phyloP scores from a whole-genome alignment of 2,329 filamentous ascomycete genomes.

The Cordyceps tenuipes region DNA sequence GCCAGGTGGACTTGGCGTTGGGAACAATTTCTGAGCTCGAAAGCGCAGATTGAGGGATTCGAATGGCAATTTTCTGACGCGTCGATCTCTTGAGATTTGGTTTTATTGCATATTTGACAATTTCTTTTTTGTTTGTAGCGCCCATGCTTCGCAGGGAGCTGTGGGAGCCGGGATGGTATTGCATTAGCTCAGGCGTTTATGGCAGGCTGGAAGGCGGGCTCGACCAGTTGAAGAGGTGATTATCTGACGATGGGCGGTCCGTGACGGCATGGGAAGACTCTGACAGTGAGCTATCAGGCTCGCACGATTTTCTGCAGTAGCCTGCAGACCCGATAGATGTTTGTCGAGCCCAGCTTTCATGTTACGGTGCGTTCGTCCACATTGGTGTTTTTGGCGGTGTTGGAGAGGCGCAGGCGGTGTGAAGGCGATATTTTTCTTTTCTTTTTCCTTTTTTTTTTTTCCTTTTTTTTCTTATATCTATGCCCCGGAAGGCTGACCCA shows the following conservation, averaged over 20 bases:
- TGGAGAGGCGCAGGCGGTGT: neutral
- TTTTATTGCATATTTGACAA: constrained; percentile 2
- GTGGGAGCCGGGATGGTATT: neutral
- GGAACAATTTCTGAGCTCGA: constrained; percentile 30
- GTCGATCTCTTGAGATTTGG: constrained; percentile 13
- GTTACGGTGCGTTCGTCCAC: neutral
- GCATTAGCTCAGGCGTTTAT: constrained; percentile 10
- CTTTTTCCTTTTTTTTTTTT: no score
- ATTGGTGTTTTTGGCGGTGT: neutral
- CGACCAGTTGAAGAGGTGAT: neutral
- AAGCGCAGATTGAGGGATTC: neutral
- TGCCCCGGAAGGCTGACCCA: neutral
- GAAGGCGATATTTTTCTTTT: neutral
- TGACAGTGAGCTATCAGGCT: neutral
- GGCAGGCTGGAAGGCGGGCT: neutral
- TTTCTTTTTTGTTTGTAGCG: neutral
- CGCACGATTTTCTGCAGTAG: neutral
- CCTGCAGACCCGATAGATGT: neutral
- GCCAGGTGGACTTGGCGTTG: constrained; percentile 41
- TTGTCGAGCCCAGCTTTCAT: neutral
- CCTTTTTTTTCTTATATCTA: no score
- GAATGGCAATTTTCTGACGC: constrained; percentile 1
- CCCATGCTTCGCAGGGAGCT: neutral
- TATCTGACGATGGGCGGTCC: neutral
- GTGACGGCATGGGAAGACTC: neutral